phyloP scores from a whole-genome alignment of 805 yeast genomes.

The Cyberlindnera maritima region DNA sequence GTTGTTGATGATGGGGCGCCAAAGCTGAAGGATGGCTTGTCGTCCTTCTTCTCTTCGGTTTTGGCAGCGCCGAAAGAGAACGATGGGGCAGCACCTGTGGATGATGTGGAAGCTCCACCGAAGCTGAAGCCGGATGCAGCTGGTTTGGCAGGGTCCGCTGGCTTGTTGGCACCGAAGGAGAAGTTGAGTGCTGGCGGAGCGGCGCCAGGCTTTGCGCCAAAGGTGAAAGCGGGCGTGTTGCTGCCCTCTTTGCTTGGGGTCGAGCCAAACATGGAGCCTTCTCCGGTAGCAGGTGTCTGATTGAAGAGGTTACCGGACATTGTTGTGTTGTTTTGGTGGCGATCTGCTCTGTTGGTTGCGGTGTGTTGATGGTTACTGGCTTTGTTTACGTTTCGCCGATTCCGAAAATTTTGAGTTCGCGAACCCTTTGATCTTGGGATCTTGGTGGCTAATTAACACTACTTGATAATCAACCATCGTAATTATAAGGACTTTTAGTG shows the following conservation, averaged over 20 bases:
- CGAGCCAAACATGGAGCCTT: slow-evolving; percentile 27
- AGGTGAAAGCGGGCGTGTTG: slow-evolving; percentile 12
- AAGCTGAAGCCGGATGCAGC: slow-evolving; percentile 19
- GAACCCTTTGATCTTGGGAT: background rate
- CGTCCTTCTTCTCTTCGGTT: background rate
- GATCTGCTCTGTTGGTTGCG: background rate
- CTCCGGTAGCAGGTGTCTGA: slow-evolving; percentile 19
- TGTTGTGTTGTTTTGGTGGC: background rate
- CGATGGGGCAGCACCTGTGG: background rate
- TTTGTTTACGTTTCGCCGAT: slow-evolving; percentile 4
- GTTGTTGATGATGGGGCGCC: slow-evolving; percentile 1
- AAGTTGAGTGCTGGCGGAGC: slow-evolving; percentile 6
- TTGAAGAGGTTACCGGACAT: slow-evolving; percentile 18
- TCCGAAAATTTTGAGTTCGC: slow-evolving; percentile 4
- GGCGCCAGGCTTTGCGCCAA: slow-evolving; percentile 9
- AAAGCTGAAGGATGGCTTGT: slow-evolving; percentile 9
- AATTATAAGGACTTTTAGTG: too few relatives aligned
- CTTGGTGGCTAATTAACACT: background rate
- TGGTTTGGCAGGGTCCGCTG: slow-evolving; percentile 5
- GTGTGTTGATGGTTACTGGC: background rate
- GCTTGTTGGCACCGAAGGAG: slow-evolving; percentile 10
- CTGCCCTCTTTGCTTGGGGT: slow-evolving; percentile 24
- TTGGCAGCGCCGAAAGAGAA: background rate
- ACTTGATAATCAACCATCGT: too few relatives aligned
- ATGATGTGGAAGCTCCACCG: slow-evolving; percentile 12